Conservation (phyloP, 352 stramenopile genomes). For the Globisporangium orthogonon region DNA sequence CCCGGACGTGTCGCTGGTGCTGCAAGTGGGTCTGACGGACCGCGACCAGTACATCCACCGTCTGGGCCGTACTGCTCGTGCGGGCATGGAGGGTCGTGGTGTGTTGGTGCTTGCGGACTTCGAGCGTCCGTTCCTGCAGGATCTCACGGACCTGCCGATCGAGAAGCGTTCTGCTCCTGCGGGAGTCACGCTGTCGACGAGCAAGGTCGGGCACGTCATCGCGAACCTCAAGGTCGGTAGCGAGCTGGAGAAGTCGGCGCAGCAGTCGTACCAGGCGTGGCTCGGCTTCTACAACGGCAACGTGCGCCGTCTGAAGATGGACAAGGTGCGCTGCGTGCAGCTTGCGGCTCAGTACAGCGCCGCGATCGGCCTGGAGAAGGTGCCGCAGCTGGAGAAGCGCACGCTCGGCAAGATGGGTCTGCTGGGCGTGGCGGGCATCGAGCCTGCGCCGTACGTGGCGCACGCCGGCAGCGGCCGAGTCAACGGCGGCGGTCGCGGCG, state of each 20-base stretch:
- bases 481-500: constrained; percentile 7
- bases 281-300: constrained; percentile 88
- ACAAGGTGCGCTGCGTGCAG: constrained; percentile 52
- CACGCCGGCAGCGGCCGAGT: constrained; percentile 19
- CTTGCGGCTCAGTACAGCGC: constrained; percentile 62
- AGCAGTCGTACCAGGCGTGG: constrained; percentile 92
- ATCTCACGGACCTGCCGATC: constrained; percentile 55
- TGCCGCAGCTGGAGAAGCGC: constrained; percentile 82
- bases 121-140: constrained; percentile 64
- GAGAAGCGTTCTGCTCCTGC: constrained; percentile 10
- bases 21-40: constrained; percentile 83
- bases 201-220: constrained; percentile 17
- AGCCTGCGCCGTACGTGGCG: constrained; percentile 30
- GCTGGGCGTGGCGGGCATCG: constrained; percentile 66
- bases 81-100: constrained; percentile 81
- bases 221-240: constrained; percentile 31
- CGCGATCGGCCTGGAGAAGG: constrained; percentile 49
- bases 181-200: constrained; percentile 3
- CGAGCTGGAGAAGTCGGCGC: constrained; percentile 70
- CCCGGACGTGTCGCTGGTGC: constrained; percentile 88
- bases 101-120: constrained; percentile 84
- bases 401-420: constrained; percentile 85
- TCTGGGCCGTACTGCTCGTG: constrained; percentile 90
- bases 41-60: constrained; percentile 95
- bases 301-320: constrained; percentile 32